Conservation (phyloP, 192 early-diverging fungal genomes). For the Linnemannia hyalina region DNA sequence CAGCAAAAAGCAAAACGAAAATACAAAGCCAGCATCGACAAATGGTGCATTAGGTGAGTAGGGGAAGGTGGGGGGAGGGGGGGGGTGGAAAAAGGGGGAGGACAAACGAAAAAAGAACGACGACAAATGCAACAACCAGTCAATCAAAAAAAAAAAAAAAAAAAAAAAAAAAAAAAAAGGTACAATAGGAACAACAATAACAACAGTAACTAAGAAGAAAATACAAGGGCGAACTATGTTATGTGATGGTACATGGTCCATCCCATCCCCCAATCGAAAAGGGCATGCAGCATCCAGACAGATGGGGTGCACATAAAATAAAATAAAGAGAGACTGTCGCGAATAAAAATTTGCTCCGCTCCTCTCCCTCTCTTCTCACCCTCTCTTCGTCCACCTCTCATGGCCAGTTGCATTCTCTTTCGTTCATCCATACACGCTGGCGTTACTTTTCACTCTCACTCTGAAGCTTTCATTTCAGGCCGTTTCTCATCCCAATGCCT, state of each 20-base stretch:
- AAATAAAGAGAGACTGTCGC: background rate
- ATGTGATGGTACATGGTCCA: constrained; percentile 17
- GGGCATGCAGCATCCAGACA: constrained; percentile 4
- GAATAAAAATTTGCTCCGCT: background rate
- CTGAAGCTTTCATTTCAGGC: background rate
- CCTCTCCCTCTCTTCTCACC: background rate
- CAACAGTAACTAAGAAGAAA: background rate
- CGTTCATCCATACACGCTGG: background rate
- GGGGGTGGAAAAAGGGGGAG: too few species aligned
- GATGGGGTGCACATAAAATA: background rate
- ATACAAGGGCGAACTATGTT: constrained; percentile 8
- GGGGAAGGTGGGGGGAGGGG: background rate
- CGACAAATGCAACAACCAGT: background rate
- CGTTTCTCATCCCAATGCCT: background rate
- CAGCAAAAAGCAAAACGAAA: constrained; percentile 1
- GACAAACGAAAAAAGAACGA: too few species aligned
- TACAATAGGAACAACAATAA: background rate
- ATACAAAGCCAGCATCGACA: constrained; percentile 3
- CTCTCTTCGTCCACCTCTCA: background rate
- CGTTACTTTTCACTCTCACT: background rate
- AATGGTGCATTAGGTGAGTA: background rate
- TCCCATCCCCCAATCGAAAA: background rate
- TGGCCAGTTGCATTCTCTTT: background rate
- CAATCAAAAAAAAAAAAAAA: background rate
- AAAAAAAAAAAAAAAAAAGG: background rate